These are phyloP conservation scores for Alternaria hordeiaustralica DNA, from an alignment of 2,329 filamentous ascomycete species.

Conservation along the genomic window DNA sequence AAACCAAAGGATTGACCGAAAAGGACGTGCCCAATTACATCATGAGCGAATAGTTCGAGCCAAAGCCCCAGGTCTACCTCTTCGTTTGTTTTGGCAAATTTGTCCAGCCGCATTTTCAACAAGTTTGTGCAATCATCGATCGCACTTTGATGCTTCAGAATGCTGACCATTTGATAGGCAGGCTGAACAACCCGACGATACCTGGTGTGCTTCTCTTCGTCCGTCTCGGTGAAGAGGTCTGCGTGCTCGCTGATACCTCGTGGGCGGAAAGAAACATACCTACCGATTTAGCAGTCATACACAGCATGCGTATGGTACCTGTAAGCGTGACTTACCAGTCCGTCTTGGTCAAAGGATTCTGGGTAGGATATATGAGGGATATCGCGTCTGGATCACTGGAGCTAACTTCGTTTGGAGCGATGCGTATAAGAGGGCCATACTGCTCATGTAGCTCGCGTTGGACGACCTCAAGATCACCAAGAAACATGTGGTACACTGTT, in stretches of 20 bases:
- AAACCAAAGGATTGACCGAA: slow-evolving; percentile 54
- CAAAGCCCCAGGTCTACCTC: slow-evolving; percentile 35
- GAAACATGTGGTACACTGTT: slow-evolving; percentile 9
- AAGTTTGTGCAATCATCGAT: slow-evolving; percentile 32
- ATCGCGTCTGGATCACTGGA: slow-evolving; percentile 16
- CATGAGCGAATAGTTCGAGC: slow-evolving; percentile 41
- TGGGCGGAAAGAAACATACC: slow-evolving; percentile 17
- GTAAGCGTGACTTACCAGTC: slow-evolving; percentile 5
- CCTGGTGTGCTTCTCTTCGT: slow-evolving; percentile 24
- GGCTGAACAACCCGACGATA: slow-evolving; percentile 25
- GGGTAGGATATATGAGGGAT: slow-evolving; percentile 21
- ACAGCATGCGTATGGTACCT: neutral
- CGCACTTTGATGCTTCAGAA: slow-evolving; percentile 43
- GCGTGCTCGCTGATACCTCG: slow-evolving; percentile 24
- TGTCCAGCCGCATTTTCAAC: slow-evolving; percentile 28
- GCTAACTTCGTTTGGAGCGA: slow-evolving; percentile 27
- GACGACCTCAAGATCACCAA: slow-evolving; percentile 8
- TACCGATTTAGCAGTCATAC: neutral
- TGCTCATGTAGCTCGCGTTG: slow-evolving; percentile 15
- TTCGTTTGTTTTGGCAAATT: slow-evolving; percentile 23
- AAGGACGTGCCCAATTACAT: slow-evolving; percentile 52
- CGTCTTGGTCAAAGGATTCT: slow-evolving; percentile 17
- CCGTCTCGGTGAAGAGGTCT: slow-evolving; percentile 26
- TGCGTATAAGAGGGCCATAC: slow-evolving; percentile 19
- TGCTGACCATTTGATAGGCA: slow-evolving; percentile 51